Percentiles rank a stretch among this genome's conserved stretches.
These are phyloP conservation scores for Scutellaria minor DNA, from an alignment of 257 asterid species.

Conservation along the genomic window DNA sequence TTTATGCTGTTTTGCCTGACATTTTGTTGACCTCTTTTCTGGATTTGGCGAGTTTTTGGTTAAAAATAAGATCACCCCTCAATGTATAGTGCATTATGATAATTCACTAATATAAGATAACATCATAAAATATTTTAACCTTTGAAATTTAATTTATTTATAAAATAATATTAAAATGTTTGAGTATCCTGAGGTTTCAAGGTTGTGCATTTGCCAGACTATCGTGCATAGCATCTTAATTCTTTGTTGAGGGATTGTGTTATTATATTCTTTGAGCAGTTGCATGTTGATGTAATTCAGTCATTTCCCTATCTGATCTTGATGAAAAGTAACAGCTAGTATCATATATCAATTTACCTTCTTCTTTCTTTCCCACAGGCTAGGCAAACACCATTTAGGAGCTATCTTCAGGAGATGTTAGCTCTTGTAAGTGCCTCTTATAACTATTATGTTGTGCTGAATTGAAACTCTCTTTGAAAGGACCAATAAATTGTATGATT, in stretches of 20 bases:
- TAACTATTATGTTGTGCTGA: conserved; percentile 4
- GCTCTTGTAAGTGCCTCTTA: conserved; percentile 65
- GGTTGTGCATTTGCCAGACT: background rate
- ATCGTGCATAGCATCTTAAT: background rate
- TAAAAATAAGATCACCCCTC: background rate
- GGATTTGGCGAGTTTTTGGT: background rate
- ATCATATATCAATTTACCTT: conserved; percentile 2
- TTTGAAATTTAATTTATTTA: no score
- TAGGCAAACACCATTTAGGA: conserved; percentile 84
- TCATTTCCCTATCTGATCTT: conserved; percentile 5
- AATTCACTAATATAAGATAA: no score
- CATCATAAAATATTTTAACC: no score
- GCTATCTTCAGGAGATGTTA: conserved; percentile 84
- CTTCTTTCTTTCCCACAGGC: conserved; percentile 50
- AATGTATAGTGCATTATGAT: background rate
- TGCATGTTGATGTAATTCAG: background rate
- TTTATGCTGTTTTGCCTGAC: conserved; percentile 3
- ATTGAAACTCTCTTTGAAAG: background rate
- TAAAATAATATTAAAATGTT: no score
- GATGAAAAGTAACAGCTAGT: background rate
- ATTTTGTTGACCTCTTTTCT: background rate
- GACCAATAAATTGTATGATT: background rate
- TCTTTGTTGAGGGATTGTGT: background rate
- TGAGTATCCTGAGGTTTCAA: background rate
- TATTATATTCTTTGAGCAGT: background rate